Base-by-base conservation (phyloP, 768 basidiomycete species). In the Boletus edulis region DNA sequence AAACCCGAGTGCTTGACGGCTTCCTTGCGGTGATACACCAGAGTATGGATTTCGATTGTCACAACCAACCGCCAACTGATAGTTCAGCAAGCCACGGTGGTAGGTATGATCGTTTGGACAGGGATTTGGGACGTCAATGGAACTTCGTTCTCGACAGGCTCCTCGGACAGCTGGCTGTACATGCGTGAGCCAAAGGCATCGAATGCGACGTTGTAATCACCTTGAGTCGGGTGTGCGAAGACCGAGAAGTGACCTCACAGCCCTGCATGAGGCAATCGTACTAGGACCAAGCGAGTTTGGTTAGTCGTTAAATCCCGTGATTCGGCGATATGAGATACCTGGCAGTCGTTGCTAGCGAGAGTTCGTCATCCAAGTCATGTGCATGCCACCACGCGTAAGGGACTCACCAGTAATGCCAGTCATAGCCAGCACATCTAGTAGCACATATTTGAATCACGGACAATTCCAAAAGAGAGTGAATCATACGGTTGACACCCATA, bases 191-290 rank as follows among this genome's bases (percentile, higher is more conserved):
- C 12, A 37, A 8, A 11, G 6, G 5, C n/a, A 39, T 22, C 31
- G 24, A 32, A 42, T 40, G 1, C 5, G 11, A 5, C 15, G 13
- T 20, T 10, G 15, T 14, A 9, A 2, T 15, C 15, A 64, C 60
- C 44, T 52, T 20, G 40, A 6, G 29, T 20, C 7, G 11, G 39
- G 11, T 9, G 42, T 1, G 32, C 17, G 51, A 42, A 57, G 17
- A 5, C 35, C 51, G 15, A 65, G 58, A 34, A 66, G 64, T 18
- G 49, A 57, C 5, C 54, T 62, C 35, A 64, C 61, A 1, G 43
- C 64, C 46, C 64, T 54, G 29, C 45, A 56, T 5, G 57, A 62
- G 11, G 52, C 61, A 12, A 61, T 66, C 1, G 49, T 53, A 22
- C 64, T 67, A 11, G 15, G 5, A 45, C 12, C n/a, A 17, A 6